Conservation (phyloP, 192 early-diverging fungal genomes). For the Gonapodya sp. region DNA sequence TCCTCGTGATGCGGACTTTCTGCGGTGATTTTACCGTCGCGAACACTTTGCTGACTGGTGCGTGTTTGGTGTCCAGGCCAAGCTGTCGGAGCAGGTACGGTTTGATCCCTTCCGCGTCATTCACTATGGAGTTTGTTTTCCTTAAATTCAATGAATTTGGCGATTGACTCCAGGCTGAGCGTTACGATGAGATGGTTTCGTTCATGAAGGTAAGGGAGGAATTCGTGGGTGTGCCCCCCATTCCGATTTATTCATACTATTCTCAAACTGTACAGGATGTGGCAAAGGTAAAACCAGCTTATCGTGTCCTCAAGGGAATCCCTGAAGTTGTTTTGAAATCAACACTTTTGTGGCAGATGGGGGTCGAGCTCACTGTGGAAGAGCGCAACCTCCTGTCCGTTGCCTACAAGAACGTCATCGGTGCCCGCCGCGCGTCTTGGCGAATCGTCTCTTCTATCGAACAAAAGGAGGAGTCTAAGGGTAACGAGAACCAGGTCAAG, state of each 20-base stretch:
- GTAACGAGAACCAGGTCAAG: constrained; percentile 78
- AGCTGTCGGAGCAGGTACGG: neutral
- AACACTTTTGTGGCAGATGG: constrained; percentile 33
- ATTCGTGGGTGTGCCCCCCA: constrained; percentile 35
- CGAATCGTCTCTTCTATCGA: constrained; percentile 99
- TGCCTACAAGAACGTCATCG: constrained; percentile 99
- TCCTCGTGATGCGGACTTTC: neutral
- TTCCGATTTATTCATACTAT: constrained; percentile 4
- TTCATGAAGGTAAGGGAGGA: constrained; percentile 87
- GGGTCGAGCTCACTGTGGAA: constrained; percentile 89
- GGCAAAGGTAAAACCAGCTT: neutral
- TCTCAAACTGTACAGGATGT: constrained; percentile 4
- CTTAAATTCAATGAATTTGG: neutral
- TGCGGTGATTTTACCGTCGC: neutral
- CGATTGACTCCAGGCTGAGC: neutral
- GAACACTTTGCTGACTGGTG: neutral
- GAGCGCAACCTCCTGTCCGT: constrained; percentile 98
- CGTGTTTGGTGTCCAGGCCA: neutral
- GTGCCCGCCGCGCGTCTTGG: constrained; percentile 97
- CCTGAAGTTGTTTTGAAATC: neutral
- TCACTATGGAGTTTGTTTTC: no score
- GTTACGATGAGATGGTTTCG: constrained; percentile 61
- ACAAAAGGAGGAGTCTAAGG: constrained; percentile 96
- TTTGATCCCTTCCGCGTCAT: neutral
- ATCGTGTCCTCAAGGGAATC: neutral